Percentiles rank a stretch among this genome's conserved stretches.
These are phyloP conservation scores for Pseudogymnoascus sp. DNA, from an alignment of 2,329 filamentous ascomycete genomes.

Conservation along the genomic window DNA sequence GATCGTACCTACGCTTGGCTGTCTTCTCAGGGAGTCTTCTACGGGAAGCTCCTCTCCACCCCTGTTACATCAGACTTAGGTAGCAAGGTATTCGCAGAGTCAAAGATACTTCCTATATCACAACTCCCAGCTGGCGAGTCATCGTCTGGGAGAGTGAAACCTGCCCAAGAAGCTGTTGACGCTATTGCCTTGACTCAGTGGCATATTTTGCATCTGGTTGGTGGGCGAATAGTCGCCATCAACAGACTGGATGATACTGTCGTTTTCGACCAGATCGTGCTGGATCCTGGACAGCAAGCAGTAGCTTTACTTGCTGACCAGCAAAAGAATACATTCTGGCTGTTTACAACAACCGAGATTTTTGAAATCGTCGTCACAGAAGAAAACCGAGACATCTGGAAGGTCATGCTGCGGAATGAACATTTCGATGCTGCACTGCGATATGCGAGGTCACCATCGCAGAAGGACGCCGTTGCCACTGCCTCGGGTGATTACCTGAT, in stretches of 20 bases:
- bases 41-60: conserved; percentile 66
- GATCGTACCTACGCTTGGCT: conserved; percentile 88
- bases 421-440: conserved; percentile 83
- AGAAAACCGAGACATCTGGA: conserved; percentile 90
- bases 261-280: conserved; percentile 79
- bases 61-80: conserved; percentile 58
- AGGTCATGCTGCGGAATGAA: conserved; percentile 78
- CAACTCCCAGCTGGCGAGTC: conserved; percentile 64
- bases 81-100: conserved; percentile 65
- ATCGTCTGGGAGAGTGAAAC: conserved; percentile 53
- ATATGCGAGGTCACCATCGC: conserved; percentile 69
- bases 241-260: conserved; percentile 80
- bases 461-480: conserved; percentile 86
- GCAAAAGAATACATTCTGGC: conserved; percentile 95
- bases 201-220: conserved; percentile 79
- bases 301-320: conserved; percentile 82
- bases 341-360: conserved; percentile 85
- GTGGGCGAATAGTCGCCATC: conserved; percentile 72
- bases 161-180: conserved; percentile 63
- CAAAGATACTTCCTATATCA: conserved; percentile 67
- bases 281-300: conserved; percentile 69
- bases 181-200: conserved; percentile 85
- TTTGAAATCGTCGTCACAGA: conserved; percentile 88
- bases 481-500: conserved; percentile 86
- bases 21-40: conserved; percentile 74